A percentile compares a stretch with the other conserved stretches of the same genome.
These are phyloP conservation scores for Neodidymelliopsis sp. DNA, from an alignment of 2,329 filamentous ascomycete species.

Conservation along the genomic window DNA sequence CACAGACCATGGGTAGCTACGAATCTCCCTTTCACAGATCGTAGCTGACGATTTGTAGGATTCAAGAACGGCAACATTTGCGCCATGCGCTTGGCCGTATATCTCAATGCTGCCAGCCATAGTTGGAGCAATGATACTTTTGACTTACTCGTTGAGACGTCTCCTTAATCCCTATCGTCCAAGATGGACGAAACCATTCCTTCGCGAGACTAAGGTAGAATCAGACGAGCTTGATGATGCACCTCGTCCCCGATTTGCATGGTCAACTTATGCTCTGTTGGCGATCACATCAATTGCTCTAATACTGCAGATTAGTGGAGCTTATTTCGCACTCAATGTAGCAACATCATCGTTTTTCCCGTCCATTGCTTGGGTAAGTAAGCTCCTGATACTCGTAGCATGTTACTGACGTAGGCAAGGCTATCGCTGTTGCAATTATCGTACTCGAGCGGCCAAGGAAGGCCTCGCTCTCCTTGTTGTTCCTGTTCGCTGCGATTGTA, in stretches of 20 bases:
- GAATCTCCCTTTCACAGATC: neutral
- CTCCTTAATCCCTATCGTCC: conserved; percentile 50
- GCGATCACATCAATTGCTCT: conserved; percentile 37
- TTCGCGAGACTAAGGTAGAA: conserved; percentile 45
- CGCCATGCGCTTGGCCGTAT: conserved; percentile 51
- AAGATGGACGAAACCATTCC: conserved; percentile 61
- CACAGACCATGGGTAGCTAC: conserved; percentile 37
- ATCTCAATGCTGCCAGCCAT: conserved; percentile 49
- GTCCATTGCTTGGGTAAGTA: conserved; percentile 45
- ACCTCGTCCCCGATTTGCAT: conserved; percentile 37
- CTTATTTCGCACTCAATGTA: conserved; percentile 17
- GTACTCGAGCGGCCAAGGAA: conserved; percentile 51
- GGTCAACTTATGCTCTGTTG: conserved; percentile 36
- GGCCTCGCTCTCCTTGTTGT: conserved; percentile 51
- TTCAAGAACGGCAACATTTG: conserved; percentile 47
- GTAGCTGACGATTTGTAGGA: conserved; percentile 38
- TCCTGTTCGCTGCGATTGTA: conserved; percentile 46
- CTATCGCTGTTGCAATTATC: conserved; percentile 45
- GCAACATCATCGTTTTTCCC: conserved; percentile 35
- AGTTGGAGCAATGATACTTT: conserved; percentile 47
- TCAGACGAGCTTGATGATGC: conserved; percentile 42
- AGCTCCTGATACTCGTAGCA: neutral
- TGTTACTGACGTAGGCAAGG: conserved; percentile 40
- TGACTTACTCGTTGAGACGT: conserved; percentile 45
- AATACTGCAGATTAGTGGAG: conserved; percentile 28